A percentile compares a stretch with the other conserved stretches of the same genome.
Evolutionary conservation across 129 eudicot species (phyloP).

Genomic region (Artemisia annua): DNA sequence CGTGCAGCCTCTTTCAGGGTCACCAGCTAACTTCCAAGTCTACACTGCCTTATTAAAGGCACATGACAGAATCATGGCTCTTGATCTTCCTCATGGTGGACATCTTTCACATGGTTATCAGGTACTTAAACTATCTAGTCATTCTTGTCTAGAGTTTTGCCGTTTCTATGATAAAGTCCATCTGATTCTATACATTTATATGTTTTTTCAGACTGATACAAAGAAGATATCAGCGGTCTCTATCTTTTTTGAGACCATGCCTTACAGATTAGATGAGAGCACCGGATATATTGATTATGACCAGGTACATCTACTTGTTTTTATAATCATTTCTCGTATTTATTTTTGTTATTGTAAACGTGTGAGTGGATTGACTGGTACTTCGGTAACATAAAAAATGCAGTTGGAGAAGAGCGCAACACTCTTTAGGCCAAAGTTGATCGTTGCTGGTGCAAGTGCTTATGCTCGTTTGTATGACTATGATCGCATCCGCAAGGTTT

Average conservation of each 20-base stretch:
- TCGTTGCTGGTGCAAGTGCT: slow-evolving; percentile 99
- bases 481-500: slow-evolving; percentile 79
- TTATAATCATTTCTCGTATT: neutral
- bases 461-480: slow-evolving; percentile 95
- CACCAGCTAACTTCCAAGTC: slow-evolving; percentile 91
- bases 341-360: neutral
- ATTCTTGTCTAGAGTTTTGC: neutral
- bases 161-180: neutral
- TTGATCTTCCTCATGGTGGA: slow-evolving; percentile 99
- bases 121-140: slow-evolving; percentile 41
- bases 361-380: slow-evolving; percentile 16
- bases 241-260: slow-evolving; percentile 98
- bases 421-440: slow-evolving; percentile 94
- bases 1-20: slow-evolving; percentile 97
- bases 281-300: slow-evolving; percentile 94
- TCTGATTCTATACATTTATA: slow-evolving; percentile 3
- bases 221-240: slow-evolving; percentile 97
- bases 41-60: slow-evolving; percentile 94
- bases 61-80: slow-evolving; percentile 99
- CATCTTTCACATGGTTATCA: slow-evolving; percentile 98
- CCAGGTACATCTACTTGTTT: slow-evolving; percentile 50
- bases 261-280: slow-evolving; percentile 95
- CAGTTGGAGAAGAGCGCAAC: slow-evolving; percentile 98
- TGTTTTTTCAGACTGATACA: slow-evolving; percentile 76
- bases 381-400: slow-evolving; percentile 1